Percentiles rank a stretch among this genome's conserved stretches.
These are phyloP conservation scores for Cyanidiococcus yangmingshanensis DNA, from an alignment of 23 red algal species.

Conservation along the genomic window DNA sequence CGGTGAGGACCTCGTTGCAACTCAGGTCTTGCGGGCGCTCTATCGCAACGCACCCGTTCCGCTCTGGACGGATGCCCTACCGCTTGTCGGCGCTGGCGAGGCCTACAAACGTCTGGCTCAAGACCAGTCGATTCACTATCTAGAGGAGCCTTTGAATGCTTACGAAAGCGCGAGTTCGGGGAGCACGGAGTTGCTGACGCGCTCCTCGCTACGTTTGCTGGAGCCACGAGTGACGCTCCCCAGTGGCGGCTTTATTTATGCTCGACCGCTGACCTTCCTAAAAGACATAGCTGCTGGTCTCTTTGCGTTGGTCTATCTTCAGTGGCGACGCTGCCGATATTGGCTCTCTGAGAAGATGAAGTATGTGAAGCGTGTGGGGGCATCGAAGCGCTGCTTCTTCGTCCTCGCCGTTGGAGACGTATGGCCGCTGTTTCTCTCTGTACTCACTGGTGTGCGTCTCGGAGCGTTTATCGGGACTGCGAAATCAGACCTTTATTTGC, in stretches of 20 bases:
- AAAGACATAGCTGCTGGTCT: slow-evolving; percentile 21
- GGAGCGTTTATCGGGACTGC: slow-evolving; percentile 24
- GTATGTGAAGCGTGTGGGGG: background rate
- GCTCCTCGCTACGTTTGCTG: background rate
- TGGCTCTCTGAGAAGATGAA: slow-evolving; percentile 6
- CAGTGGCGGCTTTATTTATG: slow-evolving; percentile 14
- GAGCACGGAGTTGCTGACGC: background rate
- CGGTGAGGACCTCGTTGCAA: slow-evolving; percentile 27
- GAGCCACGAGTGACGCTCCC: slow-evolving; percentile 4
- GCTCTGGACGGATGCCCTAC: background rate
- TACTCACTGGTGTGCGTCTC: background rate
- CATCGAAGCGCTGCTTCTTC: background rate
- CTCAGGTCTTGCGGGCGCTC: background rate
- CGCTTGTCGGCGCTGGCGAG: slow-evolving; percentile 22
- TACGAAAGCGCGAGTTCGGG: background rate
- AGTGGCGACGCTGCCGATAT: background rate
- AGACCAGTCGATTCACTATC: background rate
- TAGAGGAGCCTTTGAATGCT: background rate
- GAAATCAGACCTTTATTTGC: slow-evolving; percentile 26
- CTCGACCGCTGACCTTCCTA: slow-evolving; percentile 11
- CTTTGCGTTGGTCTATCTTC: background rate
- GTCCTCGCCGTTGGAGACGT: slow-evolving; percentile 28
- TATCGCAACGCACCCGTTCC: background rate
- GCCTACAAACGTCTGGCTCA: background rate
- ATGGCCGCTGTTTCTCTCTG: slow-evolving; percentile 20